Evolutionary conservation across 2,329 filamentous ascomycete species (phyloP), one percentile per base, ranked within the genome.

Genomic region (Teratosphaeria gauchensis): DNA sequence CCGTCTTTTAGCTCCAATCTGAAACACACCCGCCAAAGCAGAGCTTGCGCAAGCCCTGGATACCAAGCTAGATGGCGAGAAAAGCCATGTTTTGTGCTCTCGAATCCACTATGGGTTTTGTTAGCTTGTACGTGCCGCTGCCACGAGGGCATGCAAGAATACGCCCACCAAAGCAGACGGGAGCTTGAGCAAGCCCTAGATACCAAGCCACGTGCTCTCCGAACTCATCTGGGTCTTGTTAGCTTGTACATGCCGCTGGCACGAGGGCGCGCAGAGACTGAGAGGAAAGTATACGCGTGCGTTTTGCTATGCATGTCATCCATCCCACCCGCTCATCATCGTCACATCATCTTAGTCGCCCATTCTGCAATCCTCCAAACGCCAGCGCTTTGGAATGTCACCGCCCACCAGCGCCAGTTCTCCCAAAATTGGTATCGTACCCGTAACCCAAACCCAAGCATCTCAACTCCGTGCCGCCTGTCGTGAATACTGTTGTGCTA

Each of bases 401-500:
- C 42, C 42, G 16, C 19, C 42, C 42, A 19, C 19, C 16, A 6
- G 16, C 16, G 42, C n/a, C 42, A 48, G 7, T n/a, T 11, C 16
- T 48, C n/a, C 16, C 16, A 48, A 48, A 48, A 21, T n/a, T 19
- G 16, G 42, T 42, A 48, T 21, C 42, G 21, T 19, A 48, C 9
- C 19, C 12, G 42, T 11, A 28, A 9, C n/a, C 24, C 12, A 19
- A 52, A 30, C 12, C 21, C 24, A 56, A 53, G 24, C 24, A 33
- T 14, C 6, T 42, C 14, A 56, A 46, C 19, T 21, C 42, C n/a
- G 33, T 35, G 9, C 33, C 53, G 32, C 48, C 51, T 55, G n/a
- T 35, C 33, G 42, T 19, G 42, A 48, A 9, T 1, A 24, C 16
- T 4, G 42, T 4, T 48, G n/a, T 19, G n/a, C 42, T 48, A 80